phyloP scores from a whole-genome alignment of 305 asterid species.

The Fraxinus sp. region DNA sequence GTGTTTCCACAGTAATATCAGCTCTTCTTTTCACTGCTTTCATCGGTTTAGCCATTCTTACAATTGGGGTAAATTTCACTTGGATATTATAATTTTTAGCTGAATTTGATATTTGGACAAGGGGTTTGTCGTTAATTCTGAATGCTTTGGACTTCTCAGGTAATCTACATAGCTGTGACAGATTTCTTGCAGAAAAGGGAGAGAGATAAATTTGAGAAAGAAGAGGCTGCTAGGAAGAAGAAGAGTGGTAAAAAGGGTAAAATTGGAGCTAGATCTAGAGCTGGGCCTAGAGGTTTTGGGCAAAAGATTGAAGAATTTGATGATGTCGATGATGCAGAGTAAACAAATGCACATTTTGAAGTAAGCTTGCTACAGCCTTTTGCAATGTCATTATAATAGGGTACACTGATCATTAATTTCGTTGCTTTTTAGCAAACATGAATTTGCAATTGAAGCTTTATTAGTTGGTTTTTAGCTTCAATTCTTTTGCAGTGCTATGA shows the following conservation, averaged over 20 bases:
- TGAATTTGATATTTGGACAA: slow-evolving; percentile 8
- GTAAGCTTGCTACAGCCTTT: not conserved
- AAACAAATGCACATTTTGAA: not conserved
- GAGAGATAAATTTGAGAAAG: slow-evolving; percentile 70
- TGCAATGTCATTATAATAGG: not conserved
- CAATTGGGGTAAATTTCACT: slow-evolving; percentile 53
- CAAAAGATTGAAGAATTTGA: slow-evolving; percentile 48
- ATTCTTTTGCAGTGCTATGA: not conserved
- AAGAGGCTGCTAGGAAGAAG: slow-evolving; percentile 69
- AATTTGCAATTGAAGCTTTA: not conserved
- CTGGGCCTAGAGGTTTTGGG: slow-evolving; percentile 84
- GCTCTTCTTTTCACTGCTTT: slow-evolving; percentile 66
- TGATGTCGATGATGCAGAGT: slow-evolving; percentile 33
- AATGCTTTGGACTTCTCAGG: slow-evolving; percentile 37
- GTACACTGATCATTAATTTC: not conserved
- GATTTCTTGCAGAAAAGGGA: slow-evolving; percentile 89
- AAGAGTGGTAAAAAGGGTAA: slow-evolving; percentile 47
- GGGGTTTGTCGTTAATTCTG: slow-evolving; percentile 18
- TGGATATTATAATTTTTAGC: not conserved
- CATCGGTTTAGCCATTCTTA: slow-evolving; percentile 68
- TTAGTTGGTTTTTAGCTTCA: not conserved
- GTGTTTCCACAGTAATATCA: slow-evolving; percentile 43
- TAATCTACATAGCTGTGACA: slow-evolving; percentile 76
- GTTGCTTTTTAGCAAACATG: not conserved
- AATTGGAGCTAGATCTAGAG: slow-evolving; percentile 45